Base-by-base conservation (phyloP, 2,329 filamentous ascomycete species). In the Penicillium sp. region DNA sequence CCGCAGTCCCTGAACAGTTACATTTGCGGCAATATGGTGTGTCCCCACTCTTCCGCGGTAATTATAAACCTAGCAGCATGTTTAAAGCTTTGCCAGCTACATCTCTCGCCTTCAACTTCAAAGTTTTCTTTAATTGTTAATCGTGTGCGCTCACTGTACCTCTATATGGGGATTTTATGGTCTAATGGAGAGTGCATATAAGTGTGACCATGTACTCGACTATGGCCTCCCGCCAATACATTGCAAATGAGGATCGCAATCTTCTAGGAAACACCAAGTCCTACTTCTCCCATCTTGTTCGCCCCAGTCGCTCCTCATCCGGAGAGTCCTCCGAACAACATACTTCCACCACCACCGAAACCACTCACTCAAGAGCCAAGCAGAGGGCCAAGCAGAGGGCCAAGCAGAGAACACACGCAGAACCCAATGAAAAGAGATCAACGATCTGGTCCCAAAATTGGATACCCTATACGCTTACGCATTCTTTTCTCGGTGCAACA, bases 391-490 rank as follows among this genome's bases (percentile, higher is more conserved):
- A 31, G 28, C 28, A 31, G 28, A 31, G 28, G 28, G 28, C 28
- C 28, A 31, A 31, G 28, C 28, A 31, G 28, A 31, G 28, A 7
- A 31, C 28, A 6, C 28, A 31, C 28, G 28, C 6, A 31, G 28
- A 31, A 31, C 5, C 28, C 28, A 31, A 31, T 31, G 28, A 8
- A 31, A 31, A 31, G 7, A 31, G 28, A 6, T 8, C 5, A 31
- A 31, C 28, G 28, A 31, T 31, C 28, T 31, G 28, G 28, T 31
- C 28, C 28, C 28, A 8, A 31, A 31, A 31, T 8, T 65, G 63
- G 63, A 28, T 55, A 1, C 63, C 63, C 0, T 65, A 65, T 47
- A 63, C 63, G 3, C 57, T 65, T 35, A 14, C 4, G 0, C 54
- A 47, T 49, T 17, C 5, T 10, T 63, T 52, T n/a, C 4, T 65